A percentile compares a stretch with the other conserved stretches of the same genome.
Evolutionary conservation across 805 yeast species (phyloP).

Genomic region (Henningerozyma blattae): DNA sequence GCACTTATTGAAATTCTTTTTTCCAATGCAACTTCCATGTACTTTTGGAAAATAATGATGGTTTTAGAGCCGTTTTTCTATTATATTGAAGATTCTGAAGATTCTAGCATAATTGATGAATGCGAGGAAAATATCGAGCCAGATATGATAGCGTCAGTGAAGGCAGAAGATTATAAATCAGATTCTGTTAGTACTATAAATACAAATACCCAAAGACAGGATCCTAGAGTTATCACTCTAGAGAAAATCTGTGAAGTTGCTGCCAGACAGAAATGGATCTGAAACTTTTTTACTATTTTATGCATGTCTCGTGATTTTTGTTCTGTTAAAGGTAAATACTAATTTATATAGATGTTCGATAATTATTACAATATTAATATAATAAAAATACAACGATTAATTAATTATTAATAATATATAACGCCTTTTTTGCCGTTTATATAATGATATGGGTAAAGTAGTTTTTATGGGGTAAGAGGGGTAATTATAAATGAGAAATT

Average conservation of each 20-base stretch:
- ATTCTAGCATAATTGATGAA: too few relatives aligned
- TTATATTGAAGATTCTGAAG: conserved; percentile 24
- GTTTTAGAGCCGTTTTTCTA: conserved; percentile 26
- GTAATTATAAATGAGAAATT: too few relatives aligned
- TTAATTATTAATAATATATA: too few relatives aligned
- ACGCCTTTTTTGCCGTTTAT: too few relatives aligned
- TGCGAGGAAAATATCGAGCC: conserved; percentile 7
- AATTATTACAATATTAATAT: too few relatives aligned
- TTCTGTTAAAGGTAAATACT: too few relatives aligned
- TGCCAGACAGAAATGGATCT: conserved; percentile 26
- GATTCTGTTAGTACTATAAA: conserved; percentile 2
- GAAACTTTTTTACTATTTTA: too few relatives aligned
- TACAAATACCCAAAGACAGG: conserved; percentile 15
- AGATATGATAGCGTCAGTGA: conserved; percentile 1
- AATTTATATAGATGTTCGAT: too few relatives aligned
- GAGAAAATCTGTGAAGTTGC: conserved; percentile 27
- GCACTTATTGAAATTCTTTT: conserved; percentile 22
- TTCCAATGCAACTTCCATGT: conserved; percentile 17
- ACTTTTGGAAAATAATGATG: conserved; percentile 26
- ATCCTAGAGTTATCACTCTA: conserved; percentile 25
- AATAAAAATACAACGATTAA: too few relatives aligned
- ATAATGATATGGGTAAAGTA: too few relatives aligned
- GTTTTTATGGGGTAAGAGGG: too few relatives aligned
- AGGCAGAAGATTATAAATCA: background rate
- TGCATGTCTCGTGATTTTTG: too few relatives aligned